These are phyloP conservation scores for Rhizomucor pusillus DNA, from an alignment of 371 early-diverging fungal genomes.

Conservation along the genomic window DNA sequence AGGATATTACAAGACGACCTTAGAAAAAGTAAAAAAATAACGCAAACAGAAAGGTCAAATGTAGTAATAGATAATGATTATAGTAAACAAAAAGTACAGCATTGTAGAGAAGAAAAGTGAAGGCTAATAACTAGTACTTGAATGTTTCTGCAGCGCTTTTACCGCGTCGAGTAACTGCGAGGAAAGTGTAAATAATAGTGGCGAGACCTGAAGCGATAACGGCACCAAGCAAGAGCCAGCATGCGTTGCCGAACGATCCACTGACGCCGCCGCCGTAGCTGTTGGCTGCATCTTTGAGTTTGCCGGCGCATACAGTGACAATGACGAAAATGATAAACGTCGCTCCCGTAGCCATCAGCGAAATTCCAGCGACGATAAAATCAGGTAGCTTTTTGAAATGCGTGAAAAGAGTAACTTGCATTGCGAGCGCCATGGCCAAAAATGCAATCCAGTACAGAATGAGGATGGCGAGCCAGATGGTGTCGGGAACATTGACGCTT, in stretches of 20 bases:
- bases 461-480: conserved; percentile 34
- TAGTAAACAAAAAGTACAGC: no score
- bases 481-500: conserved; percentile 10
- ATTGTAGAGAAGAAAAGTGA: background rate
- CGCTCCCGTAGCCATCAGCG: conserved; percentile 19
- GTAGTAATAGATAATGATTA: background rate
- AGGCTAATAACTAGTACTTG: conserved; percentile 9
- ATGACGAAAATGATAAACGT: conserved; percentile 14
- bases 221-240: conserved; percentile 16
- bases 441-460: conserved; percentile 44
- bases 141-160: conserved; percentile 11
- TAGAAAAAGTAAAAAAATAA: background rate
- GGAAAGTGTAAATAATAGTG: conserved; percentile 9
- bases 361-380: conserved; percentile 18
- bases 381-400: conserved; percentile 32
- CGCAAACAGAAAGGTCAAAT: background rate
- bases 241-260: conserved; percentile 13
- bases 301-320: conserved; percentile 11
- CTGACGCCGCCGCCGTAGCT: conserved; percentile 1
- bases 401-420: conserved; percentile 33
- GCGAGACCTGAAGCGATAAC: conserved; percentile 13
- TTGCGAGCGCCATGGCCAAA: conserved; percentile 33
- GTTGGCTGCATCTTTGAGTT: conserved; percentile 6
- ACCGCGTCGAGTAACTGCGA: conserved; percentile 3
- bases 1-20: background rate